Percentiles rank a stretch among this genome's conserved stretches.
Conservation (phyloP, 1,284 basidiomycete species). For the Sanguinoderma infundibulare region DNA sequence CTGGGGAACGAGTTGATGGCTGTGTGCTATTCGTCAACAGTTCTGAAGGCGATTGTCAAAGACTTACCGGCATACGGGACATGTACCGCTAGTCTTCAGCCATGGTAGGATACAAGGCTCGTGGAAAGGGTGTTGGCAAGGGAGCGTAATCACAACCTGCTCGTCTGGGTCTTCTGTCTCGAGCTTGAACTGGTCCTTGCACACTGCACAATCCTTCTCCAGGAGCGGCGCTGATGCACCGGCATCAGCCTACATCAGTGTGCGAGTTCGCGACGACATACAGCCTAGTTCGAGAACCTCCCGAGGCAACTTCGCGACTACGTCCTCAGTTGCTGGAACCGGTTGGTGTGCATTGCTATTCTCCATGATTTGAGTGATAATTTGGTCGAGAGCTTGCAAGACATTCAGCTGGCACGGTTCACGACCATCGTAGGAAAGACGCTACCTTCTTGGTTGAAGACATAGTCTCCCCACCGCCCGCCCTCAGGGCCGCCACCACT, state of each 20-base stretch:
- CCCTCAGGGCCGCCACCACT: conserved; percentile 34
- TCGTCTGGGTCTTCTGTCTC: conserved; percentile 73
- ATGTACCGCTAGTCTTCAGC: conserved; percentile 84
- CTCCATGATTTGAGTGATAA: conserved; percentile 80
- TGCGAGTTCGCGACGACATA: conserved; percentile 38
- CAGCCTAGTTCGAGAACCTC: conserved; percentile 66
- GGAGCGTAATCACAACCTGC: conserved; percentile 69
- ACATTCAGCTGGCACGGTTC: not conserved
- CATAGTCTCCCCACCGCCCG: conserved; percentile 80
- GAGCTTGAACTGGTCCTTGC: conserved; percentile 77
- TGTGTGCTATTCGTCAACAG: conserved; percentile 24
- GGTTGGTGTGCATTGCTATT: conserved; percentile 68
- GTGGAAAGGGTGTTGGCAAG: conserved; percentile 84
- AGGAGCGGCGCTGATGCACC: conserved; percentile 51
- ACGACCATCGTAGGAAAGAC: not conserved
- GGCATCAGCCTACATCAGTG: not conserved
- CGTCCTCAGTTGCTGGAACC: conserved; percentile 76
- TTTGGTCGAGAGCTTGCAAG: conserved; percentile 70
- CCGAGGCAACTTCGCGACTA: conserved; percentile 63
- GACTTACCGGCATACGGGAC: conserved; percentile 80
- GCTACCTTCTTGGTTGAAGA: conserved; percentile 79
- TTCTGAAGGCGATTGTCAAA: not conserved
- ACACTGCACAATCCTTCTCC: conserved; percentile 77
- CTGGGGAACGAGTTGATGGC: conserved; percentile 59
- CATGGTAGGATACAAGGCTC: conserved; percentile 82